Base-by-base conservation (phyloP, 345 rosid genomes). In the Raphanus raphanistrum region DNA sequence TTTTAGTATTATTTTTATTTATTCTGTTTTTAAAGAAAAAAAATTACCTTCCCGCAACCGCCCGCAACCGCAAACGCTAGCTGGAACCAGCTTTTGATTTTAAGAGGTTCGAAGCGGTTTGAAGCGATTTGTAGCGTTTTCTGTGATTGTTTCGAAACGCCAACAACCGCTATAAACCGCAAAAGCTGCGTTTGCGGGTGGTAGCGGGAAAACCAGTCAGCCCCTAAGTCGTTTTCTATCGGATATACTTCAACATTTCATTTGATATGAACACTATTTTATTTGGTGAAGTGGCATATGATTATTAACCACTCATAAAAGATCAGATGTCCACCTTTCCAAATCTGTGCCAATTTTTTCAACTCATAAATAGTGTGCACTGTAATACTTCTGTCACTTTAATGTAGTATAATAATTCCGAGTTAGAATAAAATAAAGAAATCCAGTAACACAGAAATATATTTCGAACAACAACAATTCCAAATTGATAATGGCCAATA, bases 281-380 rank as follows among this genome's bases (percentile, higher is more conserved):
- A 74, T 79, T 52, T 68, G 66, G 75, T 74, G 75, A 74, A 52
- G 52, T 63, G 13, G 29, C 66, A 74, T 68, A 75, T 79, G 78
- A 52, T 74, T 68, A 68, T 62, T 54, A 54, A 74, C 75, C 38
- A 74, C 81, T 45, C 76, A 58, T 58, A 21, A 66, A 65, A 72
- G 41, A 66, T 43, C 25, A 1, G 67, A 25, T 77, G 41, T 43
- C 72, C 68, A 57, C 76, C 72, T 65, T 72, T 65, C 76, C 38
- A 71, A 64, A 57, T 65, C 54, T 52, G 66, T 73, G 50, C 36
- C 66, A 68, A 9, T n/a, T 68, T 73, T 79, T 79, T 73, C 82
- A 79, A 79, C 82, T 52, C 61, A 36, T 68, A 63, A 61, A 79
- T 73, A 72, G 73, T 60, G 63, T 27, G 63, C 45, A 61, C 73